Evolutionary conservation across 2,329 filamentous ascomycete genomes (phyloP).

Genomic region (Beauveria medogensis): DNA sequence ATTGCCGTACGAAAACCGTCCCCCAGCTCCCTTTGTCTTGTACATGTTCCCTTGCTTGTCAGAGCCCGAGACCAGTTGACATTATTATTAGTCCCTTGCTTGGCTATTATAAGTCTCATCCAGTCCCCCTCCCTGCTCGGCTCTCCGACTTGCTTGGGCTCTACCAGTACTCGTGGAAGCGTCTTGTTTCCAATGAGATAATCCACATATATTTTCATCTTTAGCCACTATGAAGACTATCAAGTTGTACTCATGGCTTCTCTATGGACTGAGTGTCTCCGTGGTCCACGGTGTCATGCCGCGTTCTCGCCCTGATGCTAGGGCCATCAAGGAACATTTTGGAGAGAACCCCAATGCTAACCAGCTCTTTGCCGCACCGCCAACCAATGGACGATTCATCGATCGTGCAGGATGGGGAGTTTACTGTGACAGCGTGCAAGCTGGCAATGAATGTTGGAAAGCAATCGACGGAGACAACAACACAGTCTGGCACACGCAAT

Average conservation of each 20-base stretch:
- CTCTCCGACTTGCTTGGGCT: neutral
- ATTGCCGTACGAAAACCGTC: neutral
- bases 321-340: neutral
- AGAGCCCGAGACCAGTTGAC: neutral
- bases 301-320: neutral
- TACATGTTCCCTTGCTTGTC: neutral
- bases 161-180: no score
- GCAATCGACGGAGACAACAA: conserved; percentile 22
- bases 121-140: neutral
- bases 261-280: neutral
- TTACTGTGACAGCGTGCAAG: conserved; percentile 21
- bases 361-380: conserved; percentile 6
- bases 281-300: neutral
- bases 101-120: neutral
- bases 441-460: conserved; percentile 21
- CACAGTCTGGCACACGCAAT: conserved; percentile 23
- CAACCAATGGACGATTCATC: neutral
- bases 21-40: neutral
- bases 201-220: neutral
- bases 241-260: neutral
- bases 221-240: neutral
- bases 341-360: conserved; percentile 8
- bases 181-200: no score
- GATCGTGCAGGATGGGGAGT: conserved; percentile 18
- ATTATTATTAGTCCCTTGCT: neutral